These are phyloP conservation scores for Aspergillus cavernicola DNA, from an alignment of 495 filamentous ascomycete genomes.

Conservation along the genomic window DNA sequence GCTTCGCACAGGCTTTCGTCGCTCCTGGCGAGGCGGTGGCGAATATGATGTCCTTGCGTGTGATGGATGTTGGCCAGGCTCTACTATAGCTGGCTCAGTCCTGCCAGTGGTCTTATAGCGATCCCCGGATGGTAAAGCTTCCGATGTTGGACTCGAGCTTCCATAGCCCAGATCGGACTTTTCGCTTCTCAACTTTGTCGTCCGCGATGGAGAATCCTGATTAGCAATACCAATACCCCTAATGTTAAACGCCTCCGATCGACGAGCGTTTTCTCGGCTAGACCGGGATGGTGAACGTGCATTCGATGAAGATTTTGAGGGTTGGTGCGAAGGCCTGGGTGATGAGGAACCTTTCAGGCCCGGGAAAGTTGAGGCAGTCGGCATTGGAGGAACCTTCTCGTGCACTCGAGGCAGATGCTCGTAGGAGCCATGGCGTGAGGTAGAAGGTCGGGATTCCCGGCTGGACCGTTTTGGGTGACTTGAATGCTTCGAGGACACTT, in stretches of 20 bases:
- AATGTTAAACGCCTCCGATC: conserved; percentile 21
- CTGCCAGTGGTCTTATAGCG: conserved; percentile 32
- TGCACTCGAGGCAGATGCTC: conserved; percentile 30
- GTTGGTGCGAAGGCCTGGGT: conserved; percentile 26
- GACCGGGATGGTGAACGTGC: conserved; percentile 21
- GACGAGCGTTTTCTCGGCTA: conserved; percentile 26
- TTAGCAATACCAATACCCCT: conserved; percentile 27
- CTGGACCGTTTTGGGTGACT: conserved; percentile 30
- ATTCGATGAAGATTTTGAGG: conserved; percentile 32
- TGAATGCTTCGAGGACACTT: conserved; percentile 27
- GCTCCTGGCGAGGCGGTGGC: conserved; percentile 16
- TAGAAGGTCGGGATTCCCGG: conserved; percentile 23
- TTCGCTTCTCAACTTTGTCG: conserved; percentile 34
- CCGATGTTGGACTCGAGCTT: conserved; percentile 38
- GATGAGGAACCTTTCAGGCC: conserved; percentile 20
- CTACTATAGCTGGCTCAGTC: conserved; percentile 29
- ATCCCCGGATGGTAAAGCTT: conserved; percentile 24
- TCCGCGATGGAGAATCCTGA: conserved; percentile 22
- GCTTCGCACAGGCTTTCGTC: conserved; percentile 15
- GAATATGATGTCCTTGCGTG: conserved; percentile 17
- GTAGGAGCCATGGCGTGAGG: conserved; percentile 33
- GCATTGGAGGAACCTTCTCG: conserved; percentile 29
- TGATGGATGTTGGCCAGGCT: conserved; percentile 25
- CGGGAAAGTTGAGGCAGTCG: conserved; percentile 28
- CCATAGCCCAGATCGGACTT: conserved; percentile 46